Conservation (phyloP, 2,329 filamentous ascomycete species). For the Alternaria viburni region DNA sequence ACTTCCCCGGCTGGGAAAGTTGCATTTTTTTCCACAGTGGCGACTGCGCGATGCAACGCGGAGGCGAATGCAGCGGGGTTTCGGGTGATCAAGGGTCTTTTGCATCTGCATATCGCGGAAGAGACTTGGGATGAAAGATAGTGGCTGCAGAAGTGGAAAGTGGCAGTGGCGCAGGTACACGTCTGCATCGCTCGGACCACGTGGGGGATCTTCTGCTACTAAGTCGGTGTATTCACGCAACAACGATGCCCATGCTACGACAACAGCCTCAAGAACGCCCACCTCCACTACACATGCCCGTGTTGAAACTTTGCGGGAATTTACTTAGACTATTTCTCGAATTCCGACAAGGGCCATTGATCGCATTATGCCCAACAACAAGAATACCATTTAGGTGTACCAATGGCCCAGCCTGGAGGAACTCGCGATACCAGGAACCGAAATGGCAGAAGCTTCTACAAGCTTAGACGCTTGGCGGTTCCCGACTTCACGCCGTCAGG, state of each 20-base stretch:
- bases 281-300: not conserved
- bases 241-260: slow-evolving; percentile 6
- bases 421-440: not conserved
- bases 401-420: not conserved
- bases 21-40: slow-evolving; percentile 23
- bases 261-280: not conserved
- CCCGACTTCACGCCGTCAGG: not conserved
- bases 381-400: not conserved
- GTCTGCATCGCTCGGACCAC: slow-evolving; percentile 16
- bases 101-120: not conserved
- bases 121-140: not conserved
- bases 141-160: not conserved
- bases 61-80: not conserved
- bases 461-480: not conserved
- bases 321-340: not conserved
- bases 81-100: not conserved
- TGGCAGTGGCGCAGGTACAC: slow-evolving; percentile 3
- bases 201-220: slow-evolving; percentile 20
- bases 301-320: not conserved
- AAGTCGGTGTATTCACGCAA: not conserved
- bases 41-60: slow-evolving; percentile 14
- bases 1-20: slow-evolving; percentile 16
- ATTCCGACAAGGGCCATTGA: not conserved
- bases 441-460: not conserved
- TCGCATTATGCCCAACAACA: not conserved